Evolutionary conservation across 768 basidiomycete genomes (phyloP).

Genomic region (Boletales sp.): DNA sequence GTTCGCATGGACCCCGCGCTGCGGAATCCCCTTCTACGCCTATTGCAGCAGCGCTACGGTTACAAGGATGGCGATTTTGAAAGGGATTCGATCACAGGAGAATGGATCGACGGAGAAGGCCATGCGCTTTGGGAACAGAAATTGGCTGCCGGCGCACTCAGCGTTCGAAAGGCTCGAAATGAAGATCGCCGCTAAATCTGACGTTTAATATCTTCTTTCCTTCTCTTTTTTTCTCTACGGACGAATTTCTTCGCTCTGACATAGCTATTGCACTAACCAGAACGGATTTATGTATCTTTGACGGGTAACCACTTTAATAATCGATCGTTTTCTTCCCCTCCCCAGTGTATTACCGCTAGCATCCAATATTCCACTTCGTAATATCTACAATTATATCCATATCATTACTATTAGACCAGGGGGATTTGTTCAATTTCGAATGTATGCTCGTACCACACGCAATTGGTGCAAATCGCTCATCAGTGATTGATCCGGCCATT

Average conservation of each 20-base stretch:
- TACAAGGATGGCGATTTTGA: conserved; percentile 89
- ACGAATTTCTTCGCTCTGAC: conserved; percentile 10
- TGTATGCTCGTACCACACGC: conserved; percentile 8
- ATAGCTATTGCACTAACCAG: conserved; percentile 9
- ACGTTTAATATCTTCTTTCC: conserved; percentile 21
- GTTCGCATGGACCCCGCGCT: conserved; percentile 89
- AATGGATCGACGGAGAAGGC: conserved; percentile 69
- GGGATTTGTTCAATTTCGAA: conserved; percentile 14
- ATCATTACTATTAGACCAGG: conserved; percentile 14
- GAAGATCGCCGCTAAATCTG: conserved; percentile 39
- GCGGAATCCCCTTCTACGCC: conserved; percentile 71
- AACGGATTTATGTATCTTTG: conserved; percentile 24
- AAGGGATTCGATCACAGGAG: conserved; percentile 56
- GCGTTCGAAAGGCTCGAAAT: conserved; percentile 32
- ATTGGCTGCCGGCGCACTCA: conserved; percentile 36
- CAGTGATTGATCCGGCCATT: conserved; percentile 17
- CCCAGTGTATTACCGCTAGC: conserved; percentile 19
- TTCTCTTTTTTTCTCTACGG: not conserved
- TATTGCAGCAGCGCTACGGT: conserved; percentile 68
- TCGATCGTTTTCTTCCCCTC: conserved; percentile 1
- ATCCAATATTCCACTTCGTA: conserved; percentile 20
- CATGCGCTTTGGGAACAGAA: conserved; percentile 61
- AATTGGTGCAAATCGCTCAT: conserved; percentile 5
- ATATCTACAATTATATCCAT: conserved; percentile 18
- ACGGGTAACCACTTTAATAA: conserved; percentile 22